Conservation (phyloP, 352 stramenopile species). For the Phytopythium chamaehyphon region DNA sequence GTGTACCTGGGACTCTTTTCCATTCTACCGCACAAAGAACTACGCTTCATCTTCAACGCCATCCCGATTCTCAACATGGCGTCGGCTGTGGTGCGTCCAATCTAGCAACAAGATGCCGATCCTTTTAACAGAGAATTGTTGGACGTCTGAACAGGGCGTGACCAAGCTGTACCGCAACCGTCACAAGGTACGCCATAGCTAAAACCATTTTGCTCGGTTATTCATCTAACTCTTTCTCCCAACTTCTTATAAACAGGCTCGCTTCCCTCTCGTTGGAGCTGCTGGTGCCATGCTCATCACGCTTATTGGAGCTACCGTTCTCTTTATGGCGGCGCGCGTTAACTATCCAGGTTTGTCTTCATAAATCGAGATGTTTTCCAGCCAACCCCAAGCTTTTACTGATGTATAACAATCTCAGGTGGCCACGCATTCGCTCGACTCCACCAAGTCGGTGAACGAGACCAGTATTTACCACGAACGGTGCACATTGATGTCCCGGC, state of each 20-base stretch:
- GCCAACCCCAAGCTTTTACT: not conserved
- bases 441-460: slow-evolving; percentile 34
- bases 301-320: slow-evolving; percentile 37
- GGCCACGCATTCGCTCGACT: slow-evolving; percentile 61
- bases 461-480: slow-evolving; percentile 25
- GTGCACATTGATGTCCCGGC: slow-evolving; percentile 93
- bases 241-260: slow-evolving; percentile 21
- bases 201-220: not conserved
- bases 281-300: slow-evolving; percentile 46
- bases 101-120: not conserved
- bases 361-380: too few relatives aligned
- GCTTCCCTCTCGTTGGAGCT: slow-evolving; percentile 48
- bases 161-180: slow-evolving; percentile 65
- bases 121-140: too few relatives aligned
- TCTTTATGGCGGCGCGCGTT: slow-evolving; percentile 66
- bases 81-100: slow-evolving; percentile 73
- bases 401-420: slow-evolving; percentile 22
- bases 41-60: slow-evolving; percentile 97
- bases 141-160: slow-evolving; percentile 47
- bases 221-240: not conserved
- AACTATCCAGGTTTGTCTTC: slow-evolving; percentile 91
- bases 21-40: slow-evolving; percentile 97
- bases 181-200: slow-evolving; percentile 35
- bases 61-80: slow-evolving; percentile 95
- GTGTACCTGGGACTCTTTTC: slow-evolving; percentile 95